Evolutionary conservation across 169 alveolate species (phyloP).

Genomic region (Plasmodium vivax): DNA sequence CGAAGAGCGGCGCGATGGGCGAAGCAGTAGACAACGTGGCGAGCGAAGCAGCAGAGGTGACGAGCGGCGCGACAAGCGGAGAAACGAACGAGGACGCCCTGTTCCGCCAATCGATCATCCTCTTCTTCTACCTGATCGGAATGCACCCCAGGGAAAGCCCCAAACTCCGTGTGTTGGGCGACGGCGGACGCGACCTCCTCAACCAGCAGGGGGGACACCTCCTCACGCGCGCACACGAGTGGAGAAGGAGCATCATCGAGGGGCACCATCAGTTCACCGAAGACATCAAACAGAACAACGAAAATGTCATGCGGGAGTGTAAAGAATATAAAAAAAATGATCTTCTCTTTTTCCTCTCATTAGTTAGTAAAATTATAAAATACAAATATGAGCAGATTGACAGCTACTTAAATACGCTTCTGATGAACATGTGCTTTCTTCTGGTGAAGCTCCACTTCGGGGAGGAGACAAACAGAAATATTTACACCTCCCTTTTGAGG

Average conservation of each 20-base stretch:
- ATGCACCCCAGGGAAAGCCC: neutral
- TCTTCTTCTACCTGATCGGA: neutral
- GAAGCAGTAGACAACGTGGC: neutral
- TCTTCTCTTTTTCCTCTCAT: slow-evolving; percentile 15
- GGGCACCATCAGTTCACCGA: neutral
- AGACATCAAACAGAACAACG: slow-evolving; percentile 24
- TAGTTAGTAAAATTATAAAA: slow-evolving; percentile 40
- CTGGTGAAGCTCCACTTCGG: slow-evolving; percentile 7
- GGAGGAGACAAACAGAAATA: neutral
- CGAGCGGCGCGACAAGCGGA: no score
- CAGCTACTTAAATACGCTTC: slow-evolving; percentile 3
- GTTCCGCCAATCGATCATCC: neutral
- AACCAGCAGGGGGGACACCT: neutral
- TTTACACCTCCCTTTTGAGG: neutral
- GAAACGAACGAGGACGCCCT: neutral
- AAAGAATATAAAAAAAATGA: slow-evolving; percentile 27
- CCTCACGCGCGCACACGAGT: neutral
- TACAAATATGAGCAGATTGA: slow-evolving; percentile 34
- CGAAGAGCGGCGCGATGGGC: neutral
- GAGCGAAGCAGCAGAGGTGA: no score
- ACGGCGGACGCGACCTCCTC: neutral
- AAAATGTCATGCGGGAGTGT: neutral
- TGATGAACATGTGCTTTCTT: slow-evolving; percentile 24
- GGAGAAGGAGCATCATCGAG: slow-evolving; percentile 35
- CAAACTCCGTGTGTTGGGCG: neutral